Percentiles rank a stretch among this genome's conserved stretches.
Conservation (phyloP, 805 yeast species). For the Suhomyces tanzawaensis region DNA sequence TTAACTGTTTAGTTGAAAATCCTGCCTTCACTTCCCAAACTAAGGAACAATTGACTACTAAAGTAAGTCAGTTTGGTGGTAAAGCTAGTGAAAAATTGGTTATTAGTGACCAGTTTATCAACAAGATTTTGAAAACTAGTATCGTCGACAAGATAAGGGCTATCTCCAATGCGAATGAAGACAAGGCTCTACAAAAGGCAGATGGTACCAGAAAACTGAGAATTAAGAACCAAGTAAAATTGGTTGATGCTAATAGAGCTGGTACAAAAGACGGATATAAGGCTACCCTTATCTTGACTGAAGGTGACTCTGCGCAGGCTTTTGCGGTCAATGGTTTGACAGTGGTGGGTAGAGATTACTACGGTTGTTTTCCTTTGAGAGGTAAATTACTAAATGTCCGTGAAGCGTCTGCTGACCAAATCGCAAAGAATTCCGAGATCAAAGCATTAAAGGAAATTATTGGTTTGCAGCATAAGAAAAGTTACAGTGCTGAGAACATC, state of each 20-base stretch:
- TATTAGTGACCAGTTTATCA: constrained; percentile 75
- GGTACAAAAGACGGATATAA: constrained; percentile 90
- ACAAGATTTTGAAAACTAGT: constrained; percentile 63
- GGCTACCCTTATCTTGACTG: constrained; percentile 91
- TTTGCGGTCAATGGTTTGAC: constrained; percentile 91
- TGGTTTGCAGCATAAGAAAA: constrained; percentile 91
- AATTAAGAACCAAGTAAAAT: constrained; percentile 82
- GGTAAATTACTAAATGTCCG: constrained; percentile 95
- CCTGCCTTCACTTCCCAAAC: constrained; percentile 98
- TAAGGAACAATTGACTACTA: constrained; percentile 90
- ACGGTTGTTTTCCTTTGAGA: constrained; percentile 92
- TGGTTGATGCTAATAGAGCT: constrained; percentile 94
- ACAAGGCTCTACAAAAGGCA: constrained; percentile 77
- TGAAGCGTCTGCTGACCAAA: constrained; percentile 95
- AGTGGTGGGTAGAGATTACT: constrained; percentile 91
- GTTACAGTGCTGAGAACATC: constrained; percentile 59
- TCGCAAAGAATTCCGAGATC: constrained; percentile 88
- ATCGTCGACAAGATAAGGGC: constrained; percentile 73
- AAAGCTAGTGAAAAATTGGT: constrained; percentile 51
- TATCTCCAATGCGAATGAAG: constrained; percentile 85
- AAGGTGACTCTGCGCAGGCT: constrained; percentile 94
- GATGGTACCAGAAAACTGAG: constrained; percentile 86
- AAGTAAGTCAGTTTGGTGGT: constrained; percentile 86
- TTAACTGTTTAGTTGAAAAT: constrained; percentile 90
- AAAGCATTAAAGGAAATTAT: constrained; percentile 93